Evolutionary conservation across 306 rosid genomes (phyloP).

Genomic region (Ziziphus jujuba): DNA sequence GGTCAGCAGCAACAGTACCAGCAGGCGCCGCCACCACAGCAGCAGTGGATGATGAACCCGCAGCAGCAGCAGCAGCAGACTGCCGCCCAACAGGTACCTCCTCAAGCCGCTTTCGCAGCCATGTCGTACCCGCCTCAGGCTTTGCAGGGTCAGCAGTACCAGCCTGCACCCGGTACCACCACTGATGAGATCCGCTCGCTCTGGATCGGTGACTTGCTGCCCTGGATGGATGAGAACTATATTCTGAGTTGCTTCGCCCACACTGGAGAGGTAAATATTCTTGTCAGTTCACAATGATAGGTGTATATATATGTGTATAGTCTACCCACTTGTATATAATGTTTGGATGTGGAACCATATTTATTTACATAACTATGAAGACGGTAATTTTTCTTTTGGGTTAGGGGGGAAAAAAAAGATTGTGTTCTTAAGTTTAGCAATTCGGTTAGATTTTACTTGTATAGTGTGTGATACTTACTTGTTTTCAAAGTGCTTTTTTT

Average conservation of each 20-base stretch:
- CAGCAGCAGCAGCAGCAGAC: constrained; percentile 28
- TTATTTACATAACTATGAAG: too few species aligned
- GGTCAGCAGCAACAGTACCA: constrained; percentile 36
- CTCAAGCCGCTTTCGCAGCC: constrained; percentile 34
- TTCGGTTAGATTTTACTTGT: too few species aligned
- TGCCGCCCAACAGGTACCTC: constrained; percentile 17
- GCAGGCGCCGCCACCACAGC: constrained; percentile 27
- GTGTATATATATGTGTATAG: neutral
- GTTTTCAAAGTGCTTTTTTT: neutral
- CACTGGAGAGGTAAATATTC: constrained; percentile 46
- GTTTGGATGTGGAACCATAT: neutral
- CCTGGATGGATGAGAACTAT: constrained; percentile 70
- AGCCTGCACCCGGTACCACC: neutral
- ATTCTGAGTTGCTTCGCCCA: constrained; percentile 43
- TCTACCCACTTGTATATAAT: neutral
- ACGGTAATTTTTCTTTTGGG: too few species aligned
- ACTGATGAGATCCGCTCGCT: constrained; percentile 59
- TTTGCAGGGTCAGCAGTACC: constrained; percentile 40
- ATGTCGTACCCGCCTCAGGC: constrained; percentile 25
- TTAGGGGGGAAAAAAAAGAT: too few species aligned
- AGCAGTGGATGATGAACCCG: constrained; percentile 51
- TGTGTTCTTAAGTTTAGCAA: too few species aligned
- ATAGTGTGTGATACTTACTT: too few species aligned
- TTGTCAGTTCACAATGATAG: too few species aligned
- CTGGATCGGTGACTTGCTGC: constrained; percentile 70